Percentiles rank a stretch among this genome's conserved stretches.
These are phyloP conservation scores for Eucalyptus sp. DNA, from an alignment of 345 rosid genomes.

Conservation along the genomic window DNA sequence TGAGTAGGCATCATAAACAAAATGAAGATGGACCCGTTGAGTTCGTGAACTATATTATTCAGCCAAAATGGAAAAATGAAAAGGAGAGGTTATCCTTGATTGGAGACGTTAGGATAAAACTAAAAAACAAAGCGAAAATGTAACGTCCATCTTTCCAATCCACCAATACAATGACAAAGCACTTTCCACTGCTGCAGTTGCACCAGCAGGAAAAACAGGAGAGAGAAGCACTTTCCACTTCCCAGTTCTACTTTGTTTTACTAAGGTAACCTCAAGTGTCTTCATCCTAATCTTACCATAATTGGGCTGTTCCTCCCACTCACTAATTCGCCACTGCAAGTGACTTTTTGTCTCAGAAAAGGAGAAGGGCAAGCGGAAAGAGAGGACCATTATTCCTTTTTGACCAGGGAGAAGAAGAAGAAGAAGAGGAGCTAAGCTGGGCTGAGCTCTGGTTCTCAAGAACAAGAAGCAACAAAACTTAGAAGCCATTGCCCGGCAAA, in stretches of 20 bases:
- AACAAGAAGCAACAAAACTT: neutral
- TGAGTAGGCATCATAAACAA: neutral
- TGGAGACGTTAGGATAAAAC: neutral
- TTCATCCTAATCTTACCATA: neutral
- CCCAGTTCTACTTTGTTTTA: neutral
- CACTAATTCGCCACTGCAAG: neutral
- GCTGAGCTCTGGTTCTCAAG: neutral
- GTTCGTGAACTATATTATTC: neutral
- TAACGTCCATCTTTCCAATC: neutral
- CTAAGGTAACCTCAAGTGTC: neutral
- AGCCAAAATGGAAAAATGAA: neutral
- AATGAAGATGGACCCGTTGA: neutral
- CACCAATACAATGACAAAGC: neutral
- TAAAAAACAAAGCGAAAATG: neutral
- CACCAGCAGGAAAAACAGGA: neutral
- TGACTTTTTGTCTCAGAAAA: neutral
- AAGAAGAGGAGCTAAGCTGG: neutral
- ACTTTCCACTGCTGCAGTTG: neutral
- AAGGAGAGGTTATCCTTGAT: neutral
- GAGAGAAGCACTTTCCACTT: neutral
- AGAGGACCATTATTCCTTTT: neutral
- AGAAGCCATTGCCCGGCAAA: neutral
- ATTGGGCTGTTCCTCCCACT: neutral
- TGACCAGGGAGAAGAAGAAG: neutral
- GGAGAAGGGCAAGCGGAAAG: neutral